A percentile compares a stretch with the other conserved stretches of the same genome.
phyloP scores from a whole-genome alignment of 352 stramenopile species.

The Pythium volutum region DNA sequence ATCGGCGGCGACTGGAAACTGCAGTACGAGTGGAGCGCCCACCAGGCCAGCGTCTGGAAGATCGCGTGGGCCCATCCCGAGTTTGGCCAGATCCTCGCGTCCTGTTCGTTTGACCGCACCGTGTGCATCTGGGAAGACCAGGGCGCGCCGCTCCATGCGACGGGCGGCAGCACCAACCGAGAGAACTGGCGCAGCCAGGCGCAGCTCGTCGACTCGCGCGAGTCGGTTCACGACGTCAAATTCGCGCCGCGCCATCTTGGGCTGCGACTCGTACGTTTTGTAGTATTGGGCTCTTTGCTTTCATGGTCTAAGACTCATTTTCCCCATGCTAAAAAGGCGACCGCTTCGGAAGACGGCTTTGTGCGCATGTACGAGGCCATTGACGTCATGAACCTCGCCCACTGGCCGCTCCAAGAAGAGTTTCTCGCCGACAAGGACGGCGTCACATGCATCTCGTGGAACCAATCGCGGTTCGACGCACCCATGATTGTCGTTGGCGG shows the following conservation, averaged over 20 bases:
- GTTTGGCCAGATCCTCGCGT: constrained; percentile 95
- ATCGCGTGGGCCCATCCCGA: constrained; percentile 94
- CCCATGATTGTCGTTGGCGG: constrained; percentile 93
- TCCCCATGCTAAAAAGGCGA: too few relatives aligned
- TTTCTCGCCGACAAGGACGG: constrained; percentile 83
- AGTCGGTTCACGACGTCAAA: constrained; percentile 94
- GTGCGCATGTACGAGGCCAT: constrained; percentile 95
- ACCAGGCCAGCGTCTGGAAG: constrained; percentile 91
- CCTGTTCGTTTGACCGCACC: constrained; percentile 91
- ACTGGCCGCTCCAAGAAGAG: constrained; percentile 92
- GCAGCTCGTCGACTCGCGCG: constrained; percentile 89
- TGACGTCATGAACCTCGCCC: constrained; percentile 94
- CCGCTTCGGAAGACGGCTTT: constrained; percentile 92
- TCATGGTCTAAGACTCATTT: too few relatives aligned
- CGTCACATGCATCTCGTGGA: constrained; percentile 94
- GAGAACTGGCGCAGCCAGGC: constrained; percentile 83
- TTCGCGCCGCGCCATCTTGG: constrained; percentile 94
- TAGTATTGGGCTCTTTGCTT: constrained; percentile 2
- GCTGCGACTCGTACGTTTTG: constrained; percentile 80
- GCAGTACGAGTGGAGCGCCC: constrained; percentile 87
- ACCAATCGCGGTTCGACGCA: constrained; percentile 92
- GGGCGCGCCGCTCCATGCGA: constrained; percentile 47
- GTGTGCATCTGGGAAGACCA: constrained; percentile 96
- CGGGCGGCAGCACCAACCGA: constrained; percentile 25
- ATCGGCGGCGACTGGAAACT: constrained; percentile 81